Percentiles rank a stretch among this genome's conserved stretches.
Evolutionary conservation across 305 asterid genomes (phyloP).

Genomic region (Fraxinus sp.): DNA sequence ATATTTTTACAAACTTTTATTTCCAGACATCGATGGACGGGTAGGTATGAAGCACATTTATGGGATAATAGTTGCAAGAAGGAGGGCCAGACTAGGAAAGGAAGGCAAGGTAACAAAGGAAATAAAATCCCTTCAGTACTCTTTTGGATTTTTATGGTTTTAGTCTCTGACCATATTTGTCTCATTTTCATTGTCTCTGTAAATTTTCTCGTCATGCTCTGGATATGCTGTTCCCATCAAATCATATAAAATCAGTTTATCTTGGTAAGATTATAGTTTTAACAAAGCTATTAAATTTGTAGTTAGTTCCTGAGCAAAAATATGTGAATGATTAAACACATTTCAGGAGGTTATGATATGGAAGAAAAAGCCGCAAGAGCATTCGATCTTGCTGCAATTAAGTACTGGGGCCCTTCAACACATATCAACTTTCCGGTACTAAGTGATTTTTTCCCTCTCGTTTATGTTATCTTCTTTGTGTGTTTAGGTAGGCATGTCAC

Average conservation of each 20-base stretch:
- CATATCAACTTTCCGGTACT: slow-evolving; percentile 60
- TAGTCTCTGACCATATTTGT: background rate
- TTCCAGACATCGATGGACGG: slow-evolving; percentile 76
- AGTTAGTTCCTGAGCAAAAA: background rate
- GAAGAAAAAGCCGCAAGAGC: slow-evolving; percentile 82
- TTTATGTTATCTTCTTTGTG: background rate
- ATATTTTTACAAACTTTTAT: background rate
- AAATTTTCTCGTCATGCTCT: slow-evolving; percentile 25
- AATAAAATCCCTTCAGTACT: slow-evolving; percentile 19
- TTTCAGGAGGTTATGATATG: slow-evolving; percentile 67
- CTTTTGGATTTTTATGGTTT: background rate
- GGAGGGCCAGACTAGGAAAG: slow-evolving; percentile 81
- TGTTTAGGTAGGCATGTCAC: background rate
- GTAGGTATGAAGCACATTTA: slow-evolving; percentile 79
- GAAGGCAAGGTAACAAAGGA: slow-evolving; percentile 58
- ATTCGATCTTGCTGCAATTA: slow-evolving; percentile 74
- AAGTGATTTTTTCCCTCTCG: background rate
- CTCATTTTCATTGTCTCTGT: slow-evolving; percentile 28
- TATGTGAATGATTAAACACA: background rate
- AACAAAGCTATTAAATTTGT: background rate
- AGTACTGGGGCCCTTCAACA: slow-evolving; percentile 71
- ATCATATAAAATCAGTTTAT: slow-evolving; percentile 41
- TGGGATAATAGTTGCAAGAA: slow-evolving; percentile 90
- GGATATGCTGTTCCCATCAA: slow-evolving; percentile 26
- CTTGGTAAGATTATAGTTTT: slow-evolving; percentile 49